Evolutionary conservation across 176 grass and related monocot genomes (phyloP).

Genomic region (Aechmea fasciata): DNA sequence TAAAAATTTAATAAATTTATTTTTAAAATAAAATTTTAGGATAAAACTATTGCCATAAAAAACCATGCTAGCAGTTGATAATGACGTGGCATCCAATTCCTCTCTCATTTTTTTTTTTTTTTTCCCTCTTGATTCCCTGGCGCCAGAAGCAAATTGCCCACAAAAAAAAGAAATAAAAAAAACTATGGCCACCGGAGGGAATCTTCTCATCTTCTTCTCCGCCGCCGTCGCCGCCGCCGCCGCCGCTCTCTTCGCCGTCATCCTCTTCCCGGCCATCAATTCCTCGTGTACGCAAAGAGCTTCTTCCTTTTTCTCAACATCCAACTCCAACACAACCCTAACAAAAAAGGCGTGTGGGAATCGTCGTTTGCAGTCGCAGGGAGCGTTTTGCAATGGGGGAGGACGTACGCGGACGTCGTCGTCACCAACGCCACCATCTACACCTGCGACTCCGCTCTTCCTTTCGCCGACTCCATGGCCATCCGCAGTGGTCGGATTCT

Average conservation of each 20-base stretch:
- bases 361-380: constrained; percentile 4
- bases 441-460: constrained; percentile 57
- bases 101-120: no score
- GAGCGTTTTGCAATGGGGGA: constrained; percentile 27
- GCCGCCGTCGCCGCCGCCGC: constrained; percentile 21
- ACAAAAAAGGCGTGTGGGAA: background rate
- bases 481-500: constrained; percentile 61
- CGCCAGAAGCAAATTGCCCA: no score
- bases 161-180: no score
- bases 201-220: constrained; percentile 21
- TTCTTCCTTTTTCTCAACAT: background rate
- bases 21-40: no score
- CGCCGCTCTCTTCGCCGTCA: constrained; percentile 17
- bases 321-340: background rate
- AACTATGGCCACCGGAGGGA: background rate
- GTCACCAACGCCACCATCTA: constrained; percentile 90
- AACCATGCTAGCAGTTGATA: no score
- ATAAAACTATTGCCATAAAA: no score
- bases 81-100: no score
- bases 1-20: no score
- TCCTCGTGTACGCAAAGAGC: constrained; percentile 24
- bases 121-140: no score
- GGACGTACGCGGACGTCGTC: constrained; percentile 55
- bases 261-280: constrained; percentile 4
- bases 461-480: constrained; percentile 78